phyloP scores from a whole-genome alignment of 495 filamentous ascomycete species.

The Parachaetomium inaequale region DNA sequence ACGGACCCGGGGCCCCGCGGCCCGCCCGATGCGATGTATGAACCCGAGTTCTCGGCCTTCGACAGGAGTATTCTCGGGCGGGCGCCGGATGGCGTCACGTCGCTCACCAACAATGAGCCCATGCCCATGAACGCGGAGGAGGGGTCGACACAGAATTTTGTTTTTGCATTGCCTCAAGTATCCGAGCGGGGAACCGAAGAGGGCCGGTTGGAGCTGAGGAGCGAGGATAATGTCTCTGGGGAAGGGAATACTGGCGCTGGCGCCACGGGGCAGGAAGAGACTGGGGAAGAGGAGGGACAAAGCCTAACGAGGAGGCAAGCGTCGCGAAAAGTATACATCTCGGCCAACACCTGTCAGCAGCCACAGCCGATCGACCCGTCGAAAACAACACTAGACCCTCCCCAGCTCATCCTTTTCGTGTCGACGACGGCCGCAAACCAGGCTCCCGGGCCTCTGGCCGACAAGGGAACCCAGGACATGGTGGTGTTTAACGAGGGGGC shows the following conservation, averaged over 20 bases:
- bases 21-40: slow-evolving; percentile 41
- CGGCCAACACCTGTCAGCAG: slow-evolving; percentile 75
- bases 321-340: slow-evolving; percentile 62
- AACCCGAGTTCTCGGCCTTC: slow-evolving; percentile 56
- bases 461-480: slow-evolving; percentile 44
- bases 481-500: slow-evolving; percentile 55
- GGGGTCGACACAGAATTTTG: slow-evolving; percentile 48
- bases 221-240: background rate
- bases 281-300: slow-evolving; percentile 13
- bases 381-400: slow-evolving; percentile 44
- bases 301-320: slow-evolving; percentile 23
- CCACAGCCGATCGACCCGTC: slow-evolving; percentile 50
- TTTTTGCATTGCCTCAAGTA: slow-evolving; percentile 27
- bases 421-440: slow-evolving; percentile 62
- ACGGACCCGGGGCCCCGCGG: slow-evolving; percentile 22
- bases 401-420: slow-evolving; percentile 75
- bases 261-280: slow-evolving; percentile 15
- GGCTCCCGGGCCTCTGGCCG: slow-evolving; percentile 60
- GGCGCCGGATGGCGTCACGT: slow-evolving; percentile 42
- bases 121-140: slow-evolving; percentile 50
- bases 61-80: slow-evolving; percentile 63
- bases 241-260: slow-evolving; percentile 9
- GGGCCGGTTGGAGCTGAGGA: slow-evolving; percentile 23
- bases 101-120: slow-evolving; percentile 63
- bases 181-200: slow-evolving; percentile 18